These are phyloP conservation scores for Streptanthus diversifolius DNA, from an alignment of 345 rosid species.

Conservation along the genomic window DNA sequence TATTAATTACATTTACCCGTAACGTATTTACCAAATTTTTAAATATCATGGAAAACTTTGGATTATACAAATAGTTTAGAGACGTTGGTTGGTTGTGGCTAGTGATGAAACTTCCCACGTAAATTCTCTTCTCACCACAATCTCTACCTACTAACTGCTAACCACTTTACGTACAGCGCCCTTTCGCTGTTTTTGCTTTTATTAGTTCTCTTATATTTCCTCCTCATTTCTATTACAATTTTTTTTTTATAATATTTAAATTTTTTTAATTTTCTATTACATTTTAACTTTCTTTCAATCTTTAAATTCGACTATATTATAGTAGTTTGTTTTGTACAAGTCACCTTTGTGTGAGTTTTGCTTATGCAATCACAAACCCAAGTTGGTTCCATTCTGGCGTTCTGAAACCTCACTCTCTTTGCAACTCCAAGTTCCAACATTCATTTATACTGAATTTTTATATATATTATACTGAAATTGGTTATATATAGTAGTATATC, in stretches of 20 bases:
- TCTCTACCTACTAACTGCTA: conserved; percentile 35
- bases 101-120: conserved; percentile 30
- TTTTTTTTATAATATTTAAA: neutral
- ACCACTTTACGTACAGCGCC: conserved; percentile 27
- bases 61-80: neutral
- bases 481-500: neutral
- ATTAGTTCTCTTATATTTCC: neutral
- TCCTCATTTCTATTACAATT: neutral
- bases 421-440: neutral
- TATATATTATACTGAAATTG: neutral
- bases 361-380: conserved; percentile 4
- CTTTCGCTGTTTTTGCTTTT: conserved; percentile 19
- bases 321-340: conserved; percentile 14
- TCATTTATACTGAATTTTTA: neutral
- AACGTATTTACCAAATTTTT: neutral
- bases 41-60: neutral
- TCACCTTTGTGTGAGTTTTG: conserved; percentile 27
- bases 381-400: conserved; percentile 22
- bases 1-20: neutral
- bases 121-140: conserved; percentile 29
- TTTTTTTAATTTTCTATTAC: neutral
- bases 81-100: conserved; percentile 30
- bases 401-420: conserved; percentile 14
- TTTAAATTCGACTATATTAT: neutral
- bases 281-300: neutral